Conservation (phyloP, 2,329 filamentous ascomycete genomes). For the Fusarium luffae region DNA sequence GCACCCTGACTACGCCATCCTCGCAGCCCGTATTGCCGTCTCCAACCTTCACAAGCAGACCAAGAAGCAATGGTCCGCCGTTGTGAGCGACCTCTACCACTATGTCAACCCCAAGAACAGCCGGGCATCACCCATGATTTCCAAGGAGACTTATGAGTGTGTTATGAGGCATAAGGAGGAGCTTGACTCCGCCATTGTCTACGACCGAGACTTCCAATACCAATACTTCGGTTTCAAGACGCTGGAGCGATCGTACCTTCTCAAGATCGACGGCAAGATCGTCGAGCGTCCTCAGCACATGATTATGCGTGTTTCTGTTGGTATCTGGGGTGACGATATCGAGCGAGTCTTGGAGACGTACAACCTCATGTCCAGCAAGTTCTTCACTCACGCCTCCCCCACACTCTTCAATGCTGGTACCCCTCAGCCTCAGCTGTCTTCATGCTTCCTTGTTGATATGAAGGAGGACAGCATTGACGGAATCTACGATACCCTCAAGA, state of each 20-base stretch:
- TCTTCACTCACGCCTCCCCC: conserved; percentile 97
- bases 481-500: conserved; percentile 99
- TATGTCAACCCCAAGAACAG: conserved; percentile 96
- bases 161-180: conserved; percentile 97
- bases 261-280: conserved; percentile 95
- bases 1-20: conserved; percentile 98
- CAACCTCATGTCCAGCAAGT: conserved; percentile 98
- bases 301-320: conserved; percentile 99
- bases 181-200: conserved; percentile 98
- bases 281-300: conserved; percentile 98
- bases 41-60: conserved; percentile 99
- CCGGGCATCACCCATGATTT: conserved; percentile 91
- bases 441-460: conserved; percentile 99
- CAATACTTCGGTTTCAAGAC: conserved; percentile 99
- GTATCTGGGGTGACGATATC: conserved; percentile 94
- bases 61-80: conserved; percentile 99
- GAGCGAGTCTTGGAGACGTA: conserved; percentile 97
- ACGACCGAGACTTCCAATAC: conserved; percentile 99
- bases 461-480: conserved; percentile 99
- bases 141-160: conserved; percentile 86
- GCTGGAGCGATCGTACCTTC: conserved; percentile 94
- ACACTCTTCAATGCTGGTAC: conserved; percentile 99
- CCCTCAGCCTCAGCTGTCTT: conserved; percentile 92
- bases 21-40: conserved; percentile 96
- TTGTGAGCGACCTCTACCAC: conserved; percentile 91